These are phyloP conservation scores for Apium graveolens DNA, from an alignment of 129 eudicot species.

Conservation along the genomic window DNA sequence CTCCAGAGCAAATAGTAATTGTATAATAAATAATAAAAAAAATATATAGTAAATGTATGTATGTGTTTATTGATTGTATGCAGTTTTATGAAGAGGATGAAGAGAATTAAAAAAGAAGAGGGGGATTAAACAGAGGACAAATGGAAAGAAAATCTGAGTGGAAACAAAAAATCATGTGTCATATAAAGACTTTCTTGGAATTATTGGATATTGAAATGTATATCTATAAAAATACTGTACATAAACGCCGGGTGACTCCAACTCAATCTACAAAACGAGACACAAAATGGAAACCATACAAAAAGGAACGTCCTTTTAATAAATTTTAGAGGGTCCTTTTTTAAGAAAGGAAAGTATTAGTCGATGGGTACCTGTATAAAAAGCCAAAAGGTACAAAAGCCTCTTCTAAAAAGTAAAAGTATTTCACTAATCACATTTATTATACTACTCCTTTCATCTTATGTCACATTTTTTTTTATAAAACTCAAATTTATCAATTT, in stretches of 20 bases:
- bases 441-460: too few relatives aligned
- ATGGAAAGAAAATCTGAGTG: conserved; percentile 1
- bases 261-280: not conserved
- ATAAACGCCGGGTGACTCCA: not conserved
- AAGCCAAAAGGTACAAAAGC: too few relatives aligned
- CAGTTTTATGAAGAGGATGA: not conserved
- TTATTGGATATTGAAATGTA: not conserved
- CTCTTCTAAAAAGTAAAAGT: too few relatives aligned
- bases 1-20: not conserved
- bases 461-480: too few relatives aligned
- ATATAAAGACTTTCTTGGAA: not conserved
- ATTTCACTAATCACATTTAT: too few relatives aligned
- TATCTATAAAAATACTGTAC: not conserved
- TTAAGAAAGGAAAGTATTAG: too few relatives aligned
- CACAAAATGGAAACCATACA: not conserved
- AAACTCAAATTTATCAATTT: too few relatives aligned
- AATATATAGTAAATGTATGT: not conserved
- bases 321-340: not conserved
- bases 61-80: not conserved
- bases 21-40: not conserved
- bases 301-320: not conserved
- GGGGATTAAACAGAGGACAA: conserved; percentile 5
- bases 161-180: not conserved
- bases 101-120: not conserved
- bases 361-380: too few relatives aligned